Evolutionary conservation across 257 asterid genomes (phyloP), one percentile per base, ranked within the genome.

Genomic region (Nicotiana sylvestris): DNA sequence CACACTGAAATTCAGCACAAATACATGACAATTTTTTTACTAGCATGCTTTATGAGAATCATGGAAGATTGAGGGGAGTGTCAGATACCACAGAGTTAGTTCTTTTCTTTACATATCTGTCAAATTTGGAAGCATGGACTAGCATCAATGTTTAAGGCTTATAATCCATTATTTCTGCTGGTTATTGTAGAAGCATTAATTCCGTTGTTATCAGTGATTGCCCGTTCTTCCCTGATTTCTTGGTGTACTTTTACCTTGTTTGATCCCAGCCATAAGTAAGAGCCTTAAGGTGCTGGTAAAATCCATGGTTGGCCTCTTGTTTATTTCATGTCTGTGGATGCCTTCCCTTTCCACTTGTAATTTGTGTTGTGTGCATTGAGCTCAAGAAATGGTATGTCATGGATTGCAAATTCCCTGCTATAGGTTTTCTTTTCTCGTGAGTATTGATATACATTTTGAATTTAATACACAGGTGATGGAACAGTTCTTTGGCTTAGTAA

Each of bases 401-500:
- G 80, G 29, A 49, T 49, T 74, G 62, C 64, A 15, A 74, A 49
- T 51, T 49, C 64, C 62, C 37, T 27, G 80, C 64, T 74, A 27
- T 51, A 3, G 17, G 27, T 51, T 74, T 74, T 74, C 80, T 49
- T 74, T 74, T 49, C 4, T 25, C 0, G 15, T 27, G 64, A 27
- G 43, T 49, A 74, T 74, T 74, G 43, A 74, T 74, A 4, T 51
- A 57, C 32, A 66, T 61, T 51, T 82, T 30, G 58, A 82, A 82
- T 56, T 64, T 81, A 57, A 61, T 80, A 72, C 87, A 90, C 94
- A 95, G 99, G 99, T 95, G 78, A 96, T 96, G 98, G 99, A 96
- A 76, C 99, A 96, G 87, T 96, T 96, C 82, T 96, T 96, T 77
- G 94, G 94, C 78, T 87, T 96, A 88, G 99, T 96, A 27, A 96